A percentile compares a stretch with the other conserved stretches of the same genome.
Evolutionary conservation across 148 eudicot species (phyloP).

Genomic region (Polygonum aviculare): DNA sequence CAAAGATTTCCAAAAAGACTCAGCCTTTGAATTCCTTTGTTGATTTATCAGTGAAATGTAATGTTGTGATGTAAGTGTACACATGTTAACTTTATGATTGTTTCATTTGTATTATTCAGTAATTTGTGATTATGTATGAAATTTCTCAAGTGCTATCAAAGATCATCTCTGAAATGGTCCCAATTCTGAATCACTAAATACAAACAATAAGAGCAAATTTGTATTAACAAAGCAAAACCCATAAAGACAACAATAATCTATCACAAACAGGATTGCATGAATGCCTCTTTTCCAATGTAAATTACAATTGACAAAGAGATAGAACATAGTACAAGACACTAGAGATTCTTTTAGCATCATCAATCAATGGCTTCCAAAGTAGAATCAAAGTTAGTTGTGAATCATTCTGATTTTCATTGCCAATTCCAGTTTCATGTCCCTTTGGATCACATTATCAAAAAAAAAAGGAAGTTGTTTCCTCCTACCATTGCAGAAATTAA

Average conservation of each 20-base stretch:
- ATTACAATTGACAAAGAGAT: not conserved
- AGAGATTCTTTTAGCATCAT: not conserved
- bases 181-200: too few species aligned
- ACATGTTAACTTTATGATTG: not conserved
- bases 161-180: too few species aligned
- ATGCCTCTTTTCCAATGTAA: not conserved
- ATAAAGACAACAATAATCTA: not conserved
- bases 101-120: not conserved
- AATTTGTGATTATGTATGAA: not conserved
- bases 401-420: conserved; percentile 70
- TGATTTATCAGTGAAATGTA: not conserved
- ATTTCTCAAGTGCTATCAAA: not conserved
- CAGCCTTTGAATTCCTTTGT: not conserved
- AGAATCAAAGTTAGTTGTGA: not conserved
- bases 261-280: not conserved
- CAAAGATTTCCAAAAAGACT: not conserved
- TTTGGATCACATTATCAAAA: conserved; percentile 85
- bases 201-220: not conserved
- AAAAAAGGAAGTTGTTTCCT: conserved; percentile 69
- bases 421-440: conserved; percentile 90
- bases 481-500: conserved; percentile 22
- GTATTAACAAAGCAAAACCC: too few species aligned
- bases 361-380: not conserved
- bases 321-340: not conserved
- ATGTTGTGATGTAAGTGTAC: not conserved